Conservation (phyloP, 352 stramenopile genomes). For the Peronosclerospora sorghi region DNA sequence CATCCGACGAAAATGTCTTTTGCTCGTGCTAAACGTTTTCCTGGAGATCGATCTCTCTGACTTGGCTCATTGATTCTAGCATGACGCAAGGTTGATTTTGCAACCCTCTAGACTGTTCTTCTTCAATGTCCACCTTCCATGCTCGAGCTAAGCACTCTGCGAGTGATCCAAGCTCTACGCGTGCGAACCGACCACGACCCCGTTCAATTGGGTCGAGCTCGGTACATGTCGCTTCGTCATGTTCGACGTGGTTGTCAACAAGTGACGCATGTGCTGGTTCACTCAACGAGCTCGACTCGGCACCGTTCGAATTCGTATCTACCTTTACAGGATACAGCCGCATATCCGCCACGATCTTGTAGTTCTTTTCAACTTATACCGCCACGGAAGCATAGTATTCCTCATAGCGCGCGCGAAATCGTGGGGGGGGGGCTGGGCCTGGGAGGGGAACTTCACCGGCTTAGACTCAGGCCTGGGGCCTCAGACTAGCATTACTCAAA, state of each 20-base stretch:
- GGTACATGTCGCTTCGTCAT: not conserved
- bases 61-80: not conserved
- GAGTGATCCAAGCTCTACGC: slow-evolving; percentile 23
- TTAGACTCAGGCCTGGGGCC: no score
- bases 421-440: no score
- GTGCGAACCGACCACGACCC: slow-evolving; percentile 14
- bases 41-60: not conserved
- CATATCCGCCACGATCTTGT: no score
- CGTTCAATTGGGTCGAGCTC: not conserved
- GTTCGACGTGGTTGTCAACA: not conserved
- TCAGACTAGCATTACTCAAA: no score
- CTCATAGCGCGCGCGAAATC: slow-evolving; percentile 66
- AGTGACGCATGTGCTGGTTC: slow-evolving; percentile 1
- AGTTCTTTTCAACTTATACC: not conserved
- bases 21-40: not conserved
- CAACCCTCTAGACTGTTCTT: not conserved
- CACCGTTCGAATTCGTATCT: not conserved
- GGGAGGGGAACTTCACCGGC: no score
- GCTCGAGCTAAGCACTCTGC: slow-evolving; percentile 18
- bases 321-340: not conserved
- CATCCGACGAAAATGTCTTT: slow-evolving; percentile 1
- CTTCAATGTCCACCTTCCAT: not conserved
- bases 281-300: not conserved
- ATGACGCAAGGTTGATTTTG: not conserved
- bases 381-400: slow-evolving; percentile 41